Percentiles rank a stretch among this genome's conserved stretches.
Conservation (phyloP, 257 asterid genomes). For the Salvia splendens region DNA sequence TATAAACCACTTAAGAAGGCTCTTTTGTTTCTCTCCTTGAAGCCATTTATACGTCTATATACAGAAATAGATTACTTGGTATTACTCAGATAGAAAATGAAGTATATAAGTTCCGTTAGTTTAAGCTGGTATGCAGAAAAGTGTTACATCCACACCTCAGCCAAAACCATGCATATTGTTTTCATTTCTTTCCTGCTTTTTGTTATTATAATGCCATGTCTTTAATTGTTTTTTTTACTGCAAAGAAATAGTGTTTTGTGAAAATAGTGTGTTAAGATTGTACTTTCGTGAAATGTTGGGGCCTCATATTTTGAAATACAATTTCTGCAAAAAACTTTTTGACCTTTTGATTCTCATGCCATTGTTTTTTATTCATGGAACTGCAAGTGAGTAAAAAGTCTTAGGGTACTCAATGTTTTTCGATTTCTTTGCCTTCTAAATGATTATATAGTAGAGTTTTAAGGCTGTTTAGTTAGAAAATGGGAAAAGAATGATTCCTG, state of each 20-base stretch:
- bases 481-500: not conserved
- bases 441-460: not conserved
- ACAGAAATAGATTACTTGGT: not conserved
- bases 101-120: not conserved
- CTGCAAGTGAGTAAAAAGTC: conserved; percentile 5
- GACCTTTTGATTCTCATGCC: too few relatives aligned
- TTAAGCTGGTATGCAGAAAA: not conserved
- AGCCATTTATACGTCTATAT: conserved; percentile 2
- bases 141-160: conserved; percentile 11
- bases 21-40: conserved; percentile 6
- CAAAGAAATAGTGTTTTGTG: not conserved
- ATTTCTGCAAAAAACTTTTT: too few relatives aligned
- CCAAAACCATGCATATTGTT: conserved; percentile 6
- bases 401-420: not conserved
- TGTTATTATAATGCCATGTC: not conserved
- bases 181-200: not conserved
- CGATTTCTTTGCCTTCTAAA: not conserved
- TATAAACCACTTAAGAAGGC: conserved; percentile 33
- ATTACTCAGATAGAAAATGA: conserved; percentile 18
- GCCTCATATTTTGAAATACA: not conserved
- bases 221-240: not conserved
- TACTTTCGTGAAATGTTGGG: not conserved
- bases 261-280: not conserved
- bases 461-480: not conserved
- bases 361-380: not conserved